phyloP scores from a whole-genome alignment of 305 asterid genomes.

The Andrographis paniculata region DNA sequence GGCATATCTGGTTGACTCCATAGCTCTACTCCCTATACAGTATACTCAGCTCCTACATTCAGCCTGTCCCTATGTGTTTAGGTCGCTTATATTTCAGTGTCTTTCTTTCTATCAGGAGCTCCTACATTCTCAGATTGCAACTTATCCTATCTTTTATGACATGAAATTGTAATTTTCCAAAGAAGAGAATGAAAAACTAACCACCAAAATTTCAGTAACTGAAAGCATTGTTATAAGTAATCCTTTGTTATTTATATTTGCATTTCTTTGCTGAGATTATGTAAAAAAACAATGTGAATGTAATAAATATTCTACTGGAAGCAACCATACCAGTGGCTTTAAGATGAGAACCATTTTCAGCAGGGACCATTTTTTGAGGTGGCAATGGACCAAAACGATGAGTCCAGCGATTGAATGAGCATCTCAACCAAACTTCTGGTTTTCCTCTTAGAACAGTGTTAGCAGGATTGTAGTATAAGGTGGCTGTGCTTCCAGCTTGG shows the following conservation, averaged over 20 bases:
- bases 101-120: no score
- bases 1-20: no score
- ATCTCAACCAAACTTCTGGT: conserved; percentile 94
- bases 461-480: conserved; percentile 76
- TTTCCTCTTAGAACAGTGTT: conserved; percentile 86
- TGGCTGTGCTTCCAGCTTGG: conserved; percentile 77
- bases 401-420: conserved; percentile 97
- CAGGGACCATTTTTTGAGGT: conserved; percentile 80
- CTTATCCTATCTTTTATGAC: no score
- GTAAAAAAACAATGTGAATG: neutral
- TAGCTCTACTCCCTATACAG: no score
- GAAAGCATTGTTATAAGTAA: no score
- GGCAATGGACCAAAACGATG: conserved; percentile 77
- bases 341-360: conserved; percentile 61
- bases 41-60: no score
- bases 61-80: no score
- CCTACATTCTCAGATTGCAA: no score
- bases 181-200: neutral
- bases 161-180: no score
- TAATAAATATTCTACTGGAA: neutral
- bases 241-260: neutral
- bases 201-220: neutral
- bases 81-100: no score
- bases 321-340: conserved; percentile 61
- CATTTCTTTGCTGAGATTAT: neutral